Evolutionary conservation across 129 eudicot species (phyloP).

Genomic region (Flaveria linearis): DNA sequence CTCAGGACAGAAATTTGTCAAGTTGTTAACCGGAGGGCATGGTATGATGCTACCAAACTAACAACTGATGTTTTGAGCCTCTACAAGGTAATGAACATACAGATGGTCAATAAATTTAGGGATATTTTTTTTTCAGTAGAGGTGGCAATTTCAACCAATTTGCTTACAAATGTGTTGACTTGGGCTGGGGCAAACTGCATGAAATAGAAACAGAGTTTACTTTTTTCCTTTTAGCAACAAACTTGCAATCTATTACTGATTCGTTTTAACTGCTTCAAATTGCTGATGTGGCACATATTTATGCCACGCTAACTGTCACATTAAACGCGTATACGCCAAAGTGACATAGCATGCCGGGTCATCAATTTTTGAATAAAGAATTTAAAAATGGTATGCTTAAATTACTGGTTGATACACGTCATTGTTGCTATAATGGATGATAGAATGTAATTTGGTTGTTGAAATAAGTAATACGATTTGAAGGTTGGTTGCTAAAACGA

Average conservation of each 20-base stretch:
- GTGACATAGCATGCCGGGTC: not conserved
- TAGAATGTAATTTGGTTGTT: not conserved
- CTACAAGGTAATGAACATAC: conserved; percentile 67
- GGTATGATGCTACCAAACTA: conserved; percentile 93
- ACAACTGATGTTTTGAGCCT: conserved; percentile 84
- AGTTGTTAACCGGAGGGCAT: conserved; percentile 91
- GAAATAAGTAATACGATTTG: not conserved
- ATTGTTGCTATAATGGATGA: not conserved
- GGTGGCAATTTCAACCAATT: not conserved
- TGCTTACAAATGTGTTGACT: not conserved
- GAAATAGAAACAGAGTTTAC: not conserved
- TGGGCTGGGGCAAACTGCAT: not conserved
- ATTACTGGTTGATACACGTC: not conserved
- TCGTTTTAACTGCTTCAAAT: no score
- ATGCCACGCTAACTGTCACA: not conserved
- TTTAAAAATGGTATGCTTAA: not conserved
- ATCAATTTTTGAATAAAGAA: not conserved
- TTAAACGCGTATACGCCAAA: not conserved
- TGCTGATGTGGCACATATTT: no score
- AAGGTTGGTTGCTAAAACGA: not conserved
- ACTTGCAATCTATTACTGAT: not conserved
- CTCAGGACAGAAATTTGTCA: conserved; percentile 89
- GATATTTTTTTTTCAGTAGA: not conserved
- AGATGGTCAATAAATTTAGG: not conserved
- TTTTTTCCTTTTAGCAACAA: not conserved